A percentile compares a stretch with the other conserved stretches of the same genome.
Conservation (phyloP, 768 basidiomycete genomes). For the Cystobasidium tubakii region DNA sequence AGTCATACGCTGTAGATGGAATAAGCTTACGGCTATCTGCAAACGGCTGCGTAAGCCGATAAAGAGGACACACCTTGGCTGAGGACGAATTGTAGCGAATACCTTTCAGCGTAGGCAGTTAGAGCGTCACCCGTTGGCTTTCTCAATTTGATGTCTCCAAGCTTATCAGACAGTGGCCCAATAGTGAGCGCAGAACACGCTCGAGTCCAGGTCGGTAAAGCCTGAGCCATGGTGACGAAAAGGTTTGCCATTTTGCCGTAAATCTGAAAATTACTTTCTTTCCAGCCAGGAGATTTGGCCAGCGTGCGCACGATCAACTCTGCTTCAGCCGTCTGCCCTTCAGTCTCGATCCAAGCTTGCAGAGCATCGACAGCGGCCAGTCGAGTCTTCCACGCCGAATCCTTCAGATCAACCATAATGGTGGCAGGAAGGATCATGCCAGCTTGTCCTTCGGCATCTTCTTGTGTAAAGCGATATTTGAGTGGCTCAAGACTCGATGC, state of each 20-base stretch:
- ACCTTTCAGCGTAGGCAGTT: slow-evolving; percentile 77
- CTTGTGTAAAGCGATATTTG: slow-evolving; percentile 83
- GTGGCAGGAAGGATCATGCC: slow-evolving; percentile 61
- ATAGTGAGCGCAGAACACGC: slow-evolving; percentile 76
- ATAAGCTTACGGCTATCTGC: slow-evolving; percentile 19
- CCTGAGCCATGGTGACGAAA: slow-evolving; percentile 65
- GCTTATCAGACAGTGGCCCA: slow-evolving; percentile 78
- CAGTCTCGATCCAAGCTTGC: slow-evolving; percentile 67
- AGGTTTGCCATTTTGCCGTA: slow-evolving; percentile 81
- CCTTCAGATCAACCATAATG: slow-evolving; percentile 67
- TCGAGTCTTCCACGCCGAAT: slow-evolving; percentile 87
- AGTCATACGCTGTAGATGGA: slow-evolving; percentile 68
- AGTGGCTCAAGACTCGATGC: slow-evolving; percentile 66
- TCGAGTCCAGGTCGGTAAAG: slow-evolving; percentile 74
- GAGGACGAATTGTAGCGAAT: slow-evolving; percentile 87
- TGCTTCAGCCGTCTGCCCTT: slow-evolving; percentile 60
- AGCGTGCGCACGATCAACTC: slow-evolving; percentile 83
- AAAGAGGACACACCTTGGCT: slow-evolving; percentile 63
- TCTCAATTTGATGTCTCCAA: slow-evolving; percentile 93
- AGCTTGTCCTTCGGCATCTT: slow-evolving; percentile 81
- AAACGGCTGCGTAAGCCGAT: not conserved
- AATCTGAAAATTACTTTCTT: slow-evolving; percentile 98
- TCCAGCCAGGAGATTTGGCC: slow-evolving; percentile 83
- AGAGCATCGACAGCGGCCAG: slow-evolving; percentile 81
- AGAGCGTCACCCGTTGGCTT: slow-evolving; percentile 89